These are phyloP conservation scores for Saxophila tyrrhenica DNA, from an alignment of 495 filamentous ascomycete genomes.

Conservation along the genomic window DNA sequence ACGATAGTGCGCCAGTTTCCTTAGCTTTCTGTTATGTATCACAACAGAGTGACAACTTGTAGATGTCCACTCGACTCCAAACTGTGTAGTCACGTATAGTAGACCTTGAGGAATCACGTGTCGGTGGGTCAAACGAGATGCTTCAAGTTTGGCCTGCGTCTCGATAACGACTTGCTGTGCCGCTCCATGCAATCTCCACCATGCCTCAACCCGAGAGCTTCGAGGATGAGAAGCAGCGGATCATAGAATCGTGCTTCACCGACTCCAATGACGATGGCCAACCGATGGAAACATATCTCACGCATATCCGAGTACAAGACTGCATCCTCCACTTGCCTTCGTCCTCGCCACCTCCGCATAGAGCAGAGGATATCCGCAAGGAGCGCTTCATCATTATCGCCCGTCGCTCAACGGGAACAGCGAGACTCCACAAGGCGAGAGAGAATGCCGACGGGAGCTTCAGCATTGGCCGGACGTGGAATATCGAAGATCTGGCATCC, in stretches of 20 bases:
- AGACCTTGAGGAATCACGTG: no score
- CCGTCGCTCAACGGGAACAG: slow-evolving; percentile 79
- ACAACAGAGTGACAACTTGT: no score
- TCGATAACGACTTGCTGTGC: no score
- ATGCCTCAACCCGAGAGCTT: slow-evolving; percentile 67
- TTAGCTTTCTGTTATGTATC: no score
- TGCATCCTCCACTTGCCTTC: slow-evolving; percentile 64
- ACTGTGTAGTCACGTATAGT: no score
- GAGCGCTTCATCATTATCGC: slow-evolving; percentile 80
- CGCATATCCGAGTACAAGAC: slow-evolving; percentile 82
- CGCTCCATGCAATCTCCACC: no score
- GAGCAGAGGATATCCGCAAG: slow-evolving; percentile 67
- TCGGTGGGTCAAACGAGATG: no score
- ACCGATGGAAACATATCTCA: slow-evolving; percentile 88
- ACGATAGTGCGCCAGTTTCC: not conserved
- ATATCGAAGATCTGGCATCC: slow-evolving; percentile 68
- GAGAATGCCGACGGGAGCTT: slow-evolving; percentile 89
- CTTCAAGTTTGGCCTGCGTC: no score
- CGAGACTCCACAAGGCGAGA: slow-evolving; percentile 81
- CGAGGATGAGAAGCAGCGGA: slow-evolving; percentile 89
- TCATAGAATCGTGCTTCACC: slow-evolving; percentile 80
- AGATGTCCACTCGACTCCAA: no score
- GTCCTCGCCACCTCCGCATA: slow-evolving; percentile 65
- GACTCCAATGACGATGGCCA: slow-evolving; percentile 76
- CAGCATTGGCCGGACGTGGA: slow-evolving; percentile 97